phyloP scores from a whole-genome alignment of 2,329 filamentous ascomycete species.

The Curvularia sp. region DNA sequence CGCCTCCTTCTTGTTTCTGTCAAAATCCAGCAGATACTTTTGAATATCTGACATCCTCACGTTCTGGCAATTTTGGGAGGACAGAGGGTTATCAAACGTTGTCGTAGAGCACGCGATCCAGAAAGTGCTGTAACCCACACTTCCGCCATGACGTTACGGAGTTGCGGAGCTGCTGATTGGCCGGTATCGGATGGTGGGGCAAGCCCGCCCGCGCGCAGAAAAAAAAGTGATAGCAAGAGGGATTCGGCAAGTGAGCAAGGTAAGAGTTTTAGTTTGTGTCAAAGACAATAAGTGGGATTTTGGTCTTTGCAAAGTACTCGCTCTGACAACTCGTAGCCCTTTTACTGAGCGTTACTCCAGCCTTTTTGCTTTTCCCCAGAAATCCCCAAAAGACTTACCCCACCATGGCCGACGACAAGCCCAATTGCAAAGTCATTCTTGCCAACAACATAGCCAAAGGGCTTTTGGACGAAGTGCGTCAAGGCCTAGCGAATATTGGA shows the following conservation, averaged over 20 bases:
- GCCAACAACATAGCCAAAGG: slow-evolving; percentile 86
- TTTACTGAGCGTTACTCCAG: neutral
- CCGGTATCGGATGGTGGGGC: slow-evolving; percentile 30
- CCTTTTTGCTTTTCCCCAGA: slow-evolving; percentile 10
- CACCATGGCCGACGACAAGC: slow-evolving; percentile 50
- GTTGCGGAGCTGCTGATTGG: slow-evolving; percentile 30
- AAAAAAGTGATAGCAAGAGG: slow-evolving; percentile 21
- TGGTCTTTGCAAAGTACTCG: neutral
- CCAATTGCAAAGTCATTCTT: slow-evolving; percentile 88
- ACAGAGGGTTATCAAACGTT: slow-evolving; percentile 6
- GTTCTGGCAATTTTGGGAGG: slow-evolving; percentile 12
- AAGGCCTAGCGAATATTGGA: slow-evolving; percentile 75
- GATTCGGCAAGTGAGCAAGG: slow-evolving; percentile 7
- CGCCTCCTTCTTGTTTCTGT: slow-evolving; percentile 58
- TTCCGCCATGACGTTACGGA: slow-evolving; percentile 28
- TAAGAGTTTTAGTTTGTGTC: neutral
- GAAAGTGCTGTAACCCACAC: slow-evolving; percentile 7
- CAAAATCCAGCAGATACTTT: slow-evolving; percentile 60
- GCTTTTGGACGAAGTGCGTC: slow-evolving; percentile 78
- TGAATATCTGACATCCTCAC: slow-evolving; percentile 61
- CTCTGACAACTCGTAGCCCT: neutral
- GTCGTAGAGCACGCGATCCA: slow-evolving; percentile 1
- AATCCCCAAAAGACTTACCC: slow-evolving; percentile 16
- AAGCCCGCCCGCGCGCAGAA: slow-evolving; percentile 3
- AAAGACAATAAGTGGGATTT: neutral